A percentile compares a stretch with the other conserved stretches of the same genome.
These are phyloP conservation scores for Botrytis cinerea DNA, from an alignment of 2,329 filamentous ascomycete species.

Conservation along the genomic window DNA sequence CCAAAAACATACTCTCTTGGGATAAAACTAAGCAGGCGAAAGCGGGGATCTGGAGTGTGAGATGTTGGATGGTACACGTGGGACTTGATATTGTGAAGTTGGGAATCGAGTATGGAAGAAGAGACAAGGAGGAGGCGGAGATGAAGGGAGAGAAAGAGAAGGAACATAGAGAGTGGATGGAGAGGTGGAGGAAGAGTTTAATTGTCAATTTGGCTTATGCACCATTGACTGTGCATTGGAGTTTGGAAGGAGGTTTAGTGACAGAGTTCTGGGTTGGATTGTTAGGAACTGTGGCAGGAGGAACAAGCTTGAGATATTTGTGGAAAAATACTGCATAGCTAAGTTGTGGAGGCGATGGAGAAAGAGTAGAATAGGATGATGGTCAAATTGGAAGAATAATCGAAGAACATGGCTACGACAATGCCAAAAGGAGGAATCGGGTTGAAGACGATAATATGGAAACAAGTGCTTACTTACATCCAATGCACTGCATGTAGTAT, in stretches of 20 bases:
- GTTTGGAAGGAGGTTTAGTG: constrained; percentile 65
- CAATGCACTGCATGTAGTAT: not conserved
- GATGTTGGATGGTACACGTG: constrained; percentile 80
- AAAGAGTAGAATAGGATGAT: not conserved
- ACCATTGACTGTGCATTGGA: constrained; percentile 84
- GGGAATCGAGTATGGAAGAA: constrained; percentile 37
- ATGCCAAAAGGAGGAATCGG: too few relatives aligned
- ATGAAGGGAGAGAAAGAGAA: constrained; percentile 38
- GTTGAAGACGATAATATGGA: not conserved
- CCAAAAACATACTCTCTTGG: constrained; percentile 69
- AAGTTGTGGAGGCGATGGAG: not conserved
- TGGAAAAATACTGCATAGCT: constrained; percentile 44
- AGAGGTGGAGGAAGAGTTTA: constrained; percentile 64
- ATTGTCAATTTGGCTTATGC: constrained; percentile 74
- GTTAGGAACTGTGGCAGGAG: constrained; percentile 54
- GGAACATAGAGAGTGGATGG: constrained; percentile 42
- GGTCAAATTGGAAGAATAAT: not conserved
- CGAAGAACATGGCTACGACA: not conserved
- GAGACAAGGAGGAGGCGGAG: constrained; percentile 39
- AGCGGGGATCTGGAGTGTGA: constrained; percentile 71
- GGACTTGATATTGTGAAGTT: constrained; percentile 73
- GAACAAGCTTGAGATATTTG: constrained; percentile 47
- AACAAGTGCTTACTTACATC: constrained; percentile 1
- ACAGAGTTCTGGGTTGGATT: constrained; percentile 59
- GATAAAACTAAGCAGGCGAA: constrained; percentile 56